phyloP scores from a whole-genome alignment of 2,329 filamentous ascomycete species.

The Lachnellula arida region DNA sequence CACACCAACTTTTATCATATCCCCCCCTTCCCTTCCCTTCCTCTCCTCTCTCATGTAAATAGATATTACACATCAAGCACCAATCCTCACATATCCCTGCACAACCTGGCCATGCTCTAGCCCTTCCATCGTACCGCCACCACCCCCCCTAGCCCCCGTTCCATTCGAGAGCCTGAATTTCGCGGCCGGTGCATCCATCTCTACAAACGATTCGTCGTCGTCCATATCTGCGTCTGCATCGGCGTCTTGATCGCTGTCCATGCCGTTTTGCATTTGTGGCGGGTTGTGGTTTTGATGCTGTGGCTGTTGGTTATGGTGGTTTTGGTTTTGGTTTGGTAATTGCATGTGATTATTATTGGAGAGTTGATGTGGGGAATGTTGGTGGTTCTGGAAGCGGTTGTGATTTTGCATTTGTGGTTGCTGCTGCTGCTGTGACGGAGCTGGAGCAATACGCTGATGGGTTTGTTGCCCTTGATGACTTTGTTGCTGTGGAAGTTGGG shows the following conservation, averaged over 20 bases:
- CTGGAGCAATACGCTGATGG: background rate
- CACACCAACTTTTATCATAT: no score
- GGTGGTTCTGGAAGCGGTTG: conserved; percentile 3
- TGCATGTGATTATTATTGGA: background rate
- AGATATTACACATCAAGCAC: conserved; percentile 12
- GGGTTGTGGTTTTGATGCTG: background rate
- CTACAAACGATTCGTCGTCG: conserved; percentile 51
- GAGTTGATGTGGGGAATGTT: background rate
- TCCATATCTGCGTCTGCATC: conserved; percentile 40
- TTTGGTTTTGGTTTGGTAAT: background rate
- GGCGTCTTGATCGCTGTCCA: conserved; percentile 14
- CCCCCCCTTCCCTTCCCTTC: no score
- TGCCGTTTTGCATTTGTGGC: conserved; percentile 2
- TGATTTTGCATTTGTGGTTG: background rate
- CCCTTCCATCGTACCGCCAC: background rate
- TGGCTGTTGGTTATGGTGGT: background rate
- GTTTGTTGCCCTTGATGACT: no score
- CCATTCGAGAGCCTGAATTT: conserved; percentile 24
- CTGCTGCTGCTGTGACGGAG: background rate
- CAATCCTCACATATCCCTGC: conserved; percentile 26
- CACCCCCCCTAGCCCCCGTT: conserved; percentile 4
- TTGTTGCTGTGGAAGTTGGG: no score
- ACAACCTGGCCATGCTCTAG: conserved; percentile 17
- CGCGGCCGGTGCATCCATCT: conserved; percentile 35
- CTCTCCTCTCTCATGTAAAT: no score